Conservation (phyloP, 2,329 filamentous ascomycete species). For the Penicillium palitans region DNA sequence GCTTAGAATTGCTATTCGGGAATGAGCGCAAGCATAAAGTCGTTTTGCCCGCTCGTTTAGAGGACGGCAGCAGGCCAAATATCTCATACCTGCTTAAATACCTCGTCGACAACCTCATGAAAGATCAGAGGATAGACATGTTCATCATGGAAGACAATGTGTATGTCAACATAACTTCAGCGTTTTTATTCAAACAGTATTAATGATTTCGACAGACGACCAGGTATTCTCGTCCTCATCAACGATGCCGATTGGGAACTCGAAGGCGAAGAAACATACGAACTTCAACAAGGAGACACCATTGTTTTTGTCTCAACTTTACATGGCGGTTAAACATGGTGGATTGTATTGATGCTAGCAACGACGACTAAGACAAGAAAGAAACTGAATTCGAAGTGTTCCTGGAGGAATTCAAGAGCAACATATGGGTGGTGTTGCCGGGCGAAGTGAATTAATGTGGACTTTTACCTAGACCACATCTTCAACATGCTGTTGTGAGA, state of each 20-base stretch:
- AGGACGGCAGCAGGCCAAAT: constrained; percentile 62
- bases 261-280: constrained; percentile 89
- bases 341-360: constrained; percentile 2
- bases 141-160: constrained; percentile 86
- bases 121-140: constrained; percentile 78
- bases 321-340: constrained; percentile 70
- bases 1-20: constrained; percentile 90
- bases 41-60: constrained; percentile 63
- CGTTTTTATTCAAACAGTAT: not conserved
- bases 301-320: constrained; percentile 96
- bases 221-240: constrained; percentile 92
- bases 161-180: constrained; percentile 58
- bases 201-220: constrained; percentile 63
- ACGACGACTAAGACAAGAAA: not conserved
- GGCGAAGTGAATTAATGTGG: not conserved
- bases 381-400: not conserved
- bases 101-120: constrained; percentile 80
- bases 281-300: constrained; percentile 77
- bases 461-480: constrained; percentile 40
- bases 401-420: not conserved
- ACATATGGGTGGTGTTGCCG: not conserved
- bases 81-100: constrained; percentile 75
- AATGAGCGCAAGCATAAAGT: constrained; percentile 74
- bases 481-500: constrained; percentile 48
- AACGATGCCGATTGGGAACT: constrained; percentile 99